Base-by-base conservation (phyloP, 2,329 filamentous ascomycete species). In the Fusarium secorum region DNA sequence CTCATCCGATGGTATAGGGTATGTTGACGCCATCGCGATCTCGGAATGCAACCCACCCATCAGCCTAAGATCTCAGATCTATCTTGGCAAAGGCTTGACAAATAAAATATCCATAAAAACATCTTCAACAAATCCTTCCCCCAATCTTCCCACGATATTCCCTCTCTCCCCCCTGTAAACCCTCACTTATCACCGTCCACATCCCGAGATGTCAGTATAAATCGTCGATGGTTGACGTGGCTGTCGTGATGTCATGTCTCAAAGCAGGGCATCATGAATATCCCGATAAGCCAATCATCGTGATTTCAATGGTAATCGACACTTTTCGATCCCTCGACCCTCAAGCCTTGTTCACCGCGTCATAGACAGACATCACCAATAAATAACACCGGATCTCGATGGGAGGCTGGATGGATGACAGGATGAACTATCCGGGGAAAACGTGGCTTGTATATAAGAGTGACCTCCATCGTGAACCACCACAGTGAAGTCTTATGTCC, bases 321-420 rank as follows among this genome's bases (percentile, higher is more conserved):
- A 32, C 14, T 45, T 53, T 32, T 62, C 52, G 33, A 49, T 41
- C 38, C 32, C 20, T 35, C 22, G 10, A 30, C 28, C 2, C 8
- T 46, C 10, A n/a, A 51, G 54, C 24, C 17, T 32, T 46, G 22
- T 57, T 72, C 60, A 69, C 33, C 46, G 64, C 68, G 60, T 71
- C 69, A 71, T 71, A 72, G 69, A 71, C 39, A 28, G 2, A 22
- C 20, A 17, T 42, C 20, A 28, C 54, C 38, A 58, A 59, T 68
- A 10, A 15, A 36, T 6, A 35, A n/a, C 13, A 0, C 32, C 7
- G 14, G 32, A 52, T 38, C 48, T 28, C 48, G 48, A 52, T 38
- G 33, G 14, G 30, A 26, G 32, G 18, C 13, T 26, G 32, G 22
- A 60, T 65, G 20, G 9, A 66, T 66, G 46, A 66, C 49, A 51